Percentiles rank a stretch among this genome's conserved stretches.
phyloP scores from a whole-genome alignment of 306 rosid species.

The Begonia fuchsioides region DNA sequence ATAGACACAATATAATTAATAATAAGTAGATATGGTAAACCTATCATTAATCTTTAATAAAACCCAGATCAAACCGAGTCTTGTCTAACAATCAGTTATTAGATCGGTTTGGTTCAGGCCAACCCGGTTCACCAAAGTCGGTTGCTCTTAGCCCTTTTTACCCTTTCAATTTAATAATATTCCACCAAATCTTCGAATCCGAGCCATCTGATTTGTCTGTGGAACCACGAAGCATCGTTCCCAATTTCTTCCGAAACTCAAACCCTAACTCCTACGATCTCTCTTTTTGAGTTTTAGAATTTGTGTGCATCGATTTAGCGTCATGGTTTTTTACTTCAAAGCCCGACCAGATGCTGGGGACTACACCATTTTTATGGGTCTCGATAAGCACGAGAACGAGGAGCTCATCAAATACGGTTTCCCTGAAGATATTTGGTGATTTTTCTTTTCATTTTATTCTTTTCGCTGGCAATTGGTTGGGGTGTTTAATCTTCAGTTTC shows the following conservation, averaged over 20 bases:
- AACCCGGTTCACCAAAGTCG: no score
- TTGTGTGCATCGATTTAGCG: constrained; percentile 10
- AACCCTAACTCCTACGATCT: constrained; percentile 7
- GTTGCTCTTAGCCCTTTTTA: no score
- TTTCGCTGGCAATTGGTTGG: no score
- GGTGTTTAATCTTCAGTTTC: not conserved
- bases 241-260: constrained; percentile 1
- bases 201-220: not conserved
- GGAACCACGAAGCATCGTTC: not conserved
- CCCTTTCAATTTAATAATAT: no score
- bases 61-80: no score
- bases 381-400: constrained; percentile 93
- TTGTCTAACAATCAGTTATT: no score
- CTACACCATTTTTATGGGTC: constrained; percentile 96
- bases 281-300: constrained; percentile 3
- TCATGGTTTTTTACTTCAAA: constrained; percentile 96
- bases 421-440: constrained; percentile 83
- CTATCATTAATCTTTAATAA: no score
- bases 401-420: constrained; percentile 97
- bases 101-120: no score
- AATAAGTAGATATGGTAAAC: no score
- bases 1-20: no score
- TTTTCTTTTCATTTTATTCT: not conserved
- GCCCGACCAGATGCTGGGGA: constrained; percentile 95
- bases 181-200: constrained; percentile 10